A percentile compares a stretch with the other conserved stretches of the same genome.
These are phyloP conservation scores for Scedosporium dehoogii DNA, from an alignment of 2,329 filamentous ascomycete genomes.

Conservation along the genomic window DNA sequence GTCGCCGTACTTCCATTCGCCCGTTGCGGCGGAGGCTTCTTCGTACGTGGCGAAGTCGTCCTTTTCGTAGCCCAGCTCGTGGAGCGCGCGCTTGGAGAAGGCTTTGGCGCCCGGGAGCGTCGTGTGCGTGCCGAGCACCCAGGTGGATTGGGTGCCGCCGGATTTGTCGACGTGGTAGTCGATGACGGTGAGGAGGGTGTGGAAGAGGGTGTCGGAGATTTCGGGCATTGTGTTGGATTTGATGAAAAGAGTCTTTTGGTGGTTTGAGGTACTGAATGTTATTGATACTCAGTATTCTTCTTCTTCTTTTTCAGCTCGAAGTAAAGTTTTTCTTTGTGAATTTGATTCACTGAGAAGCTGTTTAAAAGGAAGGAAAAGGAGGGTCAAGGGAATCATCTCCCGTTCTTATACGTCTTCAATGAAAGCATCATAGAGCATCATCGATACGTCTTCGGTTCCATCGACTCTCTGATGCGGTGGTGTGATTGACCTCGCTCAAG, in stretches of 20 bases:
- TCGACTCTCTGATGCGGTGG: no score
- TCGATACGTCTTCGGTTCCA: no score
- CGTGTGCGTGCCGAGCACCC: conserved; percentile 28
- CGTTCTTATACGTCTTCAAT: no score
- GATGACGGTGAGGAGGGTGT: conserved; percentile 25
- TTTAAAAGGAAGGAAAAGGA: no score
- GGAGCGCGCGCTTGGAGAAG: conserved; percentile 21
- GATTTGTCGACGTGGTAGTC: conserved; percentile 16
- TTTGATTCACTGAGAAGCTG: no score
- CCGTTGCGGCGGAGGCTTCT: conserved; percentile 9
- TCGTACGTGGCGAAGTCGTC: conserved; percentile 26
- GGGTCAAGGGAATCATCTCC: no score
- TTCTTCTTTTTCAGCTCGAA: not conserved
- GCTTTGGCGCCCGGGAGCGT: conserved; percentile 24
- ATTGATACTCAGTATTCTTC: not conserved
- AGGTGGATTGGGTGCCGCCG: conserved; percentile 18
- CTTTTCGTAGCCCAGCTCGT: conserved; percentile 22
- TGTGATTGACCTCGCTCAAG: no score
- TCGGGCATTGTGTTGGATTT: not conserved
- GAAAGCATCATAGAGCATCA: no score
- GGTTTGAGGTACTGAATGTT: not conserved
- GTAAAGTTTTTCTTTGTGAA: no score
- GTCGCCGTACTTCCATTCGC: conserved; percentile 26
- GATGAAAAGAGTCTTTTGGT: not conserved
- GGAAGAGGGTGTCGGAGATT: conserved; percentile 23